A percentile compares a stretch with the other conserved stretches of the same genome.
phyloP scores from a whole-genome alignment of 2,329 filamentous ascomycete species.

The Aspergillus sp. region DNA sequence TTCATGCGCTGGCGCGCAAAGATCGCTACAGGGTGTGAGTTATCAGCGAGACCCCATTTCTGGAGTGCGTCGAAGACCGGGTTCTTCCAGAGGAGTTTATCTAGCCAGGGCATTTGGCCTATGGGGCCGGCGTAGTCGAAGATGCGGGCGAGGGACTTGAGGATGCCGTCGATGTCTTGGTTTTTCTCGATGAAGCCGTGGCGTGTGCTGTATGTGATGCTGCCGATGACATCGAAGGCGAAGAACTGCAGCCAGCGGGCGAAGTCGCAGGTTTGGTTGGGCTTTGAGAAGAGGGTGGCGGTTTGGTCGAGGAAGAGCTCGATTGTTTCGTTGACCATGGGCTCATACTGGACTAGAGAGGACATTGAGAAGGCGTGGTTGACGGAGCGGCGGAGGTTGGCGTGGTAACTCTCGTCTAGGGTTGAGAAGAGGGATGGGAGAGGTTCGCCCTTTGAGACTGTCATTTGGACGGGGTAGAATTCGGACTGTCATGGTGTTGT shows the following conservation, averaged over 20 bases:
- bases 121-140: conserved; percentile 36
- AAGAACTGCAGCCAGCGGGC: conserved; percentile 71
- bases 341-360: conserved; percentile 16
- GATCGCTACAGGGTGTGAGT: conserved; percentile 23
- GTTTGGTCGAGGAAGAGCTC: conserved; percentile 14
- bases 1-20: conserved; percentile 24
- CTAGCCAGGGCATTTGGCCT: conserved; percentile 72
- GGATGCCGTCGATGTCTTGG: conserved; percentile 57
- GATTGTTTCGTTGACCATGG: conserved; percentile 15
- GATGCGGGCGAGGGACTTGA: conserved; percentile 11
- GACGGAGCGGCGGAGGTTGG: conserved; percentile 17
- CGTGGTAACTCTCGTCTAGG: conserved; percentile 40
- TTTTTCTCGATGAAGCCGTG: conserved; percentile 76
- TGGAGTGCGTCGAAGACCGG: conserved; percentile 50
- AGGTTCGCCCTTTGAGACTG: conserved; percentile 65
- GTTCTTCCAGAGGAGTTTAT: conserved; percentile 71
- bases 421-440: conserved; percentile 76
- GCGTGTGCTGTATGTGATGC: conserved; percentile 73
- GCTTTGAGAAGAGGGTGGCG: neutral
- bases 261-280: conserved; percentile 19
- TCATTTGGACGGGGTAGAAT: conserved; percentile 78
- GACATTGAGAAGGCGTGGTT: conserved; percentile 18
- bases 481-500: conserved; percentile 51
- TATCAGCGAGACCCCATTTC: conserved; percentile 23
- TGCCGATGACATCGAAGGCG: conserved; percentile 80